phyloP scores from a whole-genome alignment of 164 flowering plant genomes.

The Piper longum region DNA sequence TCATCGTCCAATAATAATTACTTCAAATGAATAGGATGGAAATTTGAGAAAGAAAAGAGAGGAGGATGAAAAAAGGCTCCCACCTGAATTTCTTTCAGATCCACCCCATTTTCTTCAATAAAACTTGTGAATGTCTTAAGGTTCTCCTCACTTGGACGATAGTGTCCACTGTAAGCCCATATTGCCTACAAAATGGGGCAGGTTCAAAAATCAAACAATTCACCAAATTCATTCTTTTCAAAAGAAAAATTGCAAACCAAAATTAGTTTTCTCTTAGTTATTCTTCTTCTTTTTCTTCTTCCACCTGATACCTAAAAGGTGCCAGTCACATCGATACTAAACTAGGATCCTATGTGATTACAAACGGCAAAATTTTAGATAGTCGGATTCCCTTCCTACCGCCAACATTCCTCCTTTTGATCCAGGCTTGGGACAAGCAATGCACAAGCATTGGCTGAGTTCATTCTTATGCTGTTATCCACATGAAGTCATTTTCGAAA shows the following conservation, averaged over 20 bases:
- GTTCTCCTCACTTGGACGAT: slow-evolving; percentile 65
- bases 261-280: too few species aligned
- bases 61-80: neutral
- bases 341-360: too few species aligned
- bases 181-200: slow-evolving; percentile 36
- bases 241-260: neutral
- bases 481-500: neutral
- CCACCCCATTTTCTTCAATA: slow-evolving; percentile 55
- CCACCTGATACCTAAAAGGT: too few species aligned
- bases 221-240: neutral
- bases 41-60: neutral
- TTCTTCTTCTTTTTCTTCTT: too few species aligned
- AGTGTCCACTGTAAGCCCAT: slow-evolving; percentile 89
- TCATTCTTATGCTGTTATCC: neutral
- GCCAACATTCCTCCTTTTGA: too few species aligned
- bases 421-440: too few species aligned
- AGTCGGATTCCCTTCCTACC: too few species aligned
- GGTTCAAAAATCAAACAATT: neutral
- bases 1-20: neutral
- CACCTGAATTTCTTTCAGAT: slow-evolving; percentile 55
- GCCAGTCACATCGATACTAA: too few species aligned
- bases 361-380: too few species aligned
- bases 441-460: too few species aligned
- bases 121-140: slow-evolving; percentile 40
- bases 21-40: neutral